Conservation (phyloP, 192 early-diverging fungal genomes). For the Coemansia umbellata region DNA sequence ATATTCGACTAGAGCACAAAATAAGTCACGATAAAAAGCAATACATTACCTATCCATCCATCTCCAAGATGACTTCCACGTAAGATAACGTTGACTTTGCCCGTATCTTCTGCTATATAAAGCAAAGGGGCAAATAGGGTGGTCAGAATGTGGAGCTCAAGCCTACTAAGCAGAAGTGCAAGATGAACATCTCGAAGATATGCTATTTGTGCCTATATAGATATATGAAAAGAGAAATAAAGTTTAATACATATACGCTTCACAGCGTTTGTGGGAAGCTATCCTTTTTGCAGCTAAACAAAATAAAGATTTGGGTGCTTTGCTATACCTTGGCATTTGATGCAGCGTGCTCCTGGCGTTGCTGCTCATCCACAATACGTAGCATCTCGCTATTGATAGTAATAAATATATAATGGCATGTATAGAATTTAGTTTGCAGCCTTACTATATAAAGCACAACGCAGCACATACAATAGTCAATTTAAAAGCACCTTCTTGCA, state of each 20-base stretch:
- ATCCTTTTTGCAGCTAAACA: neutral
- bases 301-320: neutral
- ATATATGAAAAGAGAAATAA: conserved; percentile 7
- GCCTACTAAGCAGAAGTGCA: conserved; percentile 20
- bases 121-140: conserved; percentile 6
- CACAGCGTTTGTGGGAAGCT: too few species aligned
- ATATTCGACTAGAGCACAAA: too few species aligned
- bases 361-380: conserved; percentile 16
- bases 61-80: conserved; percentile 15
- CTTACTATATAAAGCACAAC: too few species aligned
- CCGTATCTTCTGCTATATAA: conserved; percentile 6
- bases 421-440: too few species aligned
- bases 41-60: conserved; percentile 25
- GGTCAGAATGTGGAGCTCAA: neutral
- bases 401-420: too few species aligned
- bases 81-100: conserved; percentile 8
- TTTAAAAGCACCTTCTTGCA: too few species aligned
- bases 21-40: neutral
- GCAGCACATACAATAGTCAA: too few species aligned
- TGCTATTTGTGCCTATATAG: conserved; percentile 12
- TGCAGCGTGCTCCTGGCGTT: conserved; percentile 5
- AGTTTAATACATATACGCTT: too few species aligned
- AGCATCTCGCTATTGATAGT: conserved; percentile 39
- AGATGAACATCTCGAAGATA: conserved; percentile 39
- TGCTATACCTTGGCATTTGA: conserved; percentile 20